A percentile compares a stretch with the other conserved stretches of the same genome.
Evolutionary conservation across 2,329 filamentous ascomycete species (phyloP).

Genomic region (Thielaviopsis ethacetica): DNA sequence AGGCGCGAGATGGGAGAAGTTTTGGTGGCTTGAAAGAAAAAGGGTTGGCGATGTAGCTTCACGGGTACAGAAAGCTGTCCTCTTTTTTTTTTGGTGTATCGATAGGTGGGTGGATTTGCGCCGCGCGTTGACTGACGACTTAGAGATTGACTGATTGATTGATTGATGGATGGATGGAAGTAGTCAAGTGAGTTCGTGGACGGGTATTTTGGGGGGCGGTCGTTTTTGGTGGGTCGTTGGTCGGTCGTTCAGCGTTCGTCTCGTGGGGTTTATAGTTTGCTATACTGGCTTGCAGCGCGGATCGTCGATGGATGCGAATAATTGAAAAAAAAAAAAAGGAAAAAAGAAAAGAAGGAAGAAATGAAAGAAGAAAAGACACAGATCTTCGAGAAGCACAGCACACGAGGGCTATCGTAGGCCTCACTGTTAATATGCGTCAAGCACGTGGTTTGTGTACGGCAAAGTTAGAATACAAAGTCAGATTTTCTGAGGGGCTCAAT

Average conservation of each 20-base stretch:
- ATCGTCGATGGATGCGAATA: not conserved
- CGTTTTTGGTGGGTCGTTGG: not conserved
- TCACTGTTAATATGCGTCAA: slow-evolving; percentile 1
- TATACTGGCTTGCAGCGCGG: not conserved
- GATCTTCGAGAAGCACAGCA: not conserved
- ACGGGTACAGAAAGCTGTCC: not conserved
- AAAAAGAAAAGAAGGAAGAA: not conserved
- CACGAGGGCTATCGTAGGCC: not conserved
- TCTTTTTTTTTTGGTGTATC: not conserved
- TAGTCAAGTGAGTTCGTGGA: not conserved
- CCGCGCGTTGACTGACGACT: not conserved
- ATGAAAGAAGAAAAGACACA: not conserved
- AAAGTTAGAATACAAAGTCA: not conserved
- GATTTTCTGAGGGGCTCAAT: not conserved
- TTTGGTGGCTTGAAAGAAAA: not conserved
- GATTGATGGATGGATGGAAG: not conserved
- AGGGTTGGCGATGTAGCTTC: not conserved
- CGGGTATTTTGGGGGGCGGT: not conserved
- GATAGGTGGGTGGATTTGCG: not conserved
- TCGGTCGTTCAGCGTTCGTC: not conserved
- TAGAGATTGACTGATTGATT: no score
- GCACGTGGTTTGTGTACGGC: slow-evolving; percentile 3
- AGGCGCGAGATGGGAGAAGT: no score
- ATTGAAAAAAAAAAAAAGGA: not conserved
- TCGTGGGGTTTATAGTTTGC: not conserved